A percentile compares a stretch with the other conserved stretches of the same genome.
Evolutionary conservation across 2,329 filamentous ascomycete species (phyloP).

Genomic region (Stagonosporopsis cucurbitacearum): DNA sequence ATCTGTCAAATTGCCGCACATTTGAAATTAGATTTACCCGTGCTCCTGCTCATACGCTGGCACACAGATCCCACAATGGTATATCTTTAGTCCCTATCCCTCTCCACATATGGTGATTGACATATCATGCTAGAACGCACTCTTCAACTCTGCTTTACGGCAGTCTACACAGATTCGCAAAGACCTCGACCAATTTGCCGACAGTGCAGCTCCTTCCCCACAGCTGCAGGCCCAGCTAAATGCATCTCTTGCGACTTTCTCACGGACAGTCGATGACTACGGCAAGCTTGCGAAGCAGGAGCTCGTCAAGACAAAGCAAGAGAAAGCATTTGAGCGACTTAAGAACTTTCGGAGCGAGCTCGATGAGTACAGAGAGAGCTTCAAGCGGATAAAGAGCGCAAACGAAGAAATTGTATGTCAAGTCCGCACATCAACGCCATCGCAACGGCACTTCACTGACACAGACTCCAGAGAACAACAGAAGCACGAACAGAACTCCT

Average conservation of each 20-base stretch:
- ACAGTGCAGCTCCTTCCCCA: conserved; percentile 63
- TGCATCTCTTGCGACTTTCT: conserved; percentile 74
- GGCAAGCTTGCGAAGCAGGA: conserved; percentile 83
- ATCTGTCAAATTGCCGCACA: not conserved
- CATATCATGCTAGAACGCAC: conserved; percentile 66
- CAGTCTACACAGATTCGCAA: conserved; percentile 80
- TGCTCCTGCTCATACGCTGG: too few relatives aligned
- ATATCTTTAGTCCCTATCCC: not conserved
- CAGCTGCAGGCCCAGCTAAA: conserved; percentile 63
- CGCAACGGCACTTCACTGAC: conserved; percentile 9
- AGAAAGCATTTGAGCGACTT: conserved; percentile 85
- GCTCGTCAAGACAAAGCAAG: conserved; percentile 86
- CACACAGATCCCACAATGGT: not conserved
- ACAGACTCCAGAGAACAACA: conserved; percentile 56
- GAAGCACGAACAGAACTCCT: conserved; percentile 83
- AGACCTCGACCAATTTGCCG: conserved; percentile 74
- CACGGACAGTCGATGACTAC: conserved; percentile 93
- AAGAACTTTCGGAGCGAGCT: conserved; percentile 86
- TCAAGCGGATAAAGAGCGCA: conserved; percentile 77
- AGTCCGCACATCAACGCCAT: not conserved
- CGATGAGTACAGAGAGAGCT: conserved; percentile 76
- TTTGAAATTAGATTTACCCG: not conserved
- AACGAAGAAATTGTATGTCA: conserved; percentile 72
- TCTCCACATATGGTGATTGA: conserved; percentile 13
- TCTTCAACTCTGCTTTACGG: conserved; percentile 85